Evolutionary conservation across 2,329 filamentous ascomycete genomes (phyloP).

Genomic region (Botryosphaeria agaves): DNA sequence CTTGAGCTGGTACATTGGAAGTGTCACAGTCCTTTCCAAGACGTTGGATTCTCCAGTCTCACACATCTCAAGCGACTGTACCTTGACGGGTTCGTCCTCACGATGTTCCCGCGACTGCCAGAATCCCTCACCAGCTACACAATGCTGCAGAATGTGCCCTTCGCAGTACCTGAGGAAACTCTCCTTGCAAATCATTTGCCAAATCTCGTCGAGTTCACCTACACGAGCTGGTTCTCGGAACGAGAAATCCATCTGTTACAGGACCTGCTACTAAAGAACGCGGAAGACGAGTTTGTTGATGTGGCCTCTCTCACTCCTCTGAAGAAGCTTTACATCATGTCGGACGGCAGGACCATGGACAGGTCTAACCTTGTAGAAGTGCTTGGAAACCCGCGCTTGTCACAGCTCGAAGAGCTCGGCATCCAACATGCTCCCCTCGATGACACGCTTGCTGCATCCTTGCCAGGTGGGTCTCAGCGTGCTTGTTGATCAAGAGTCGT

Average conservation of each 20-base stretch:
- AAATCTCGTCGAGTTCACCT: conserved; percentile 1
- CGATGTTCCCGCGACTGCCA: not conserved
- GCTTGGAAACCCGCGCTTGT: not conserved
- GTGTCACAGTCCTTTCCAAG: not conserved
- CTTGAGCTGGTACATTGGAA: conserved; percentile 1
- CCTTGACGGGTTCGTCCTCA: not conserved
- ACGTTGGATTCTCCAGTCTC: not conserved
- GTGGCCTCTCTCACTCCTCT: conserved; percentile 1
- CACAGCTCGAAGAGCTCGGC: not conserved
- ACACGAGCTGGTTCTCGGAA: conserved; percentile 1
- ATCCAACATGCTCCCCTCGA: not conserved
- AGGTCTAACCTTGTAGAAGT: not conserved
- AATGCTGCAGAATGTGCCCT: not conserved
- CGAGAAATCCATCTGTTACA: too few species aligned
- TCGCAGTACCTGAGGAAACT: not conserved
- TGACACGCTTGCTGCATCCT: not conserved
- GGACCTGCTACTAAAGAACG: not conserved
- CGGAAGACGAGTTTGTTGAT: conserved; percentile 1
- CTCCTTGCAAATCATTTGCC: not conserved
- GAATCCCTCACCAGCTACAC: not conserved
- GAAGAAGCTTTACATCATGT: not conserved
- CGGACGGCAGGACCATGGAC: not conserved
- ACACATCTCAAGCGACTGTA: too few species aligned
- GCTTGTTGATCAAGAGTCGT: not conserved
- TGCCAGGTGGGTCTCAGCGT: not conserved